These are phyloP conservation scores for Hymenochaete sp. DNA, from an alignment of 1,284 basidiomycete genomes.

Conservation along the genomic window DNA sequence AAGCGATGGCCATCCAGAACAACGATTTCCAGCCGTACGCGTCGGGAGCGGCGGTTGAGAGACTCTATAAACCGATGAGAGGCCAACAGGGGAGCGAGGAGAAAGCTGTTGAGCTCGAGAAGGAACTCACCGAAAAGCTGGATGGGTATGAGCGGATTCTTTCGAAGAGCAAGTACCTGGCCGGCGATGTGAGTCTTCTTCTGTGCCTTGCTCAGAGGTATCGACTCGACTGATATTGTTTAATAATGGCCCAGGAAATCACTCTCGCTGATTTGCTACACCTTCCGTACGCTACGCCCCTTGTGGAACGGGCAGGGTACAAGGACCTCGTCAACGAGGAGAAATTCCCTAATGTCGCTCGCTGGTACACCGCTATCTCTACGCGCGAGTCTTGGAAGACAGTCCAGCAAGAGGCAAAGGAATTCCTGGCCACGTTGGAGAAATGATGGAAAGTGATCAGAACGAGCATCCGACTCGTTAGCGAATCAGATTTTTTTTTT, in stretches of 20 bases:
- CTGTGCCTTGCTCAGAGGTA: background rate
- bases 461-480: no score
- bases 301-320: conserved; percentile 20
- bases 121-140: conserved; percentile 28
- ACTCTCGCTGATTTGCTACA: conserved; percentile 49
- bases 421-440: no score
- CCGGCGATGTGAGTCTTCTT: conserved; percentile 30
- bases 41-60: conserved; percentile 24
- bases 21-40: conserved; percentile 27
- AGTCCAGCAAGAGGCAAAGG: conserved; percentile 1
- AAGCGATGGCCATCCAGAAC: conserved; percentile 27
- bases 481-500: no score
- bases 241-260: conserved; percentile 25
- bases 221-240: background rate
- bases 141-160: conserved; percentile 40
- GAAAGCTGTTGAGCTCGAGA: conserved; percentile 23
- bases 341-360: conserved; percentile 27
- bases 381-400: conserved; percentile 8
- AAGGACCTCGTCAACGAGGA: conserved; percentile 22
- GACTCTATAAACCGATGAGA: conserved; percentile 28
- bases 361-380: conserved; percentile 18
- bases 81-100: conserved; percentile 22
- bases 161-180: conserved; percentile 38
- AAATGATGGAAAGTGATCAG: no score
- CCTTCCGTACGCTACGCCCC: conserved; percentile 34